Evolutionary conservation across 2,329 filamentous ascomycete species (phyloP).

Genomic region (Ascocoryne sarcoides): DNA sequence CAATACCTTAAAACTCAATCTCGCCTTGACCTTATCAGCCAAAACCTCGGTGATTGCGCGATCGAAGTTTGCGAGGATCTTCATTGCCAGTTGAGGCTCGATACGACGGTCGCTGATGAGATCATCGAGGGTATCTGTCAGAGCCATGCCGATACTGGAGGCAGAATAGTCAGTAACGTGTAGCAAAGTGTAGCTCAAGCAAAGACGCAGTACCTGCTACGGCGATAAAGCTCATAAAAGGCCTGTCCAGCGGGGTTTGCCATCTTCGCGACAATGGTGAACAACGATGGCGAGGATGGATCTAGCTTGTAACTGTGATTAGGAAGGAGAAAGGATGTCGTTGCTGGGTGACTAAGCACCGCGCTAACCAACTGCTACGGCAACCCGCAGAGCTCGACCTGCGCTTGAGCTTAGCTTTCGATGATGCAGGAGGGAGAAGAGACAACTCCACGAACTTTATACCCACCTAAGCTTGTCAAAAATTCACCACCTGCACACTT

Average conservation of each 20-base stretch:
- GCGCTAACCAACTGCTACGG: conserved; percentile 16
- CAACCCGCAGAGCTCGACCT: conserved; percentile 12
- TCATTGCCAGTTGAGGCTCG: conserved; percentile 97
- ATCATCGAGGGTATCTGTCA: conserved; percentile 95
- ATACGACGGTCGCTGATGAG: conserved; percentile 91
- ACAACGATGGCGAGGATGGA: conserved; percentile 2
- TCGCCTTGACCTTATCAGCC: conserved; percentile 83
- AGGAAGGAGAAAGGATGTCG: conserved; percentile 11
- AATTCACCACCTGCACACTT: not conserved
- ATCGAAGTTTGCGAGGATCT: conserved; percentile 93
- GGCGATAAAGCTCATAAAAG: conserved; percentile 93
- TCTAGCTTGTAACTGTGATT: conserved; percentile 1
- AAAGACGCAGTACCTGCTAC: conserved; percentile 71
- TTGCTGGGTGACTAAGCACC: conserved; percentile 8
- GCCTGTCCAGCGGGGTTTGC: conserved; percentile 42
- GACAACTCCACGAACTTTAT: conserved; percentile 4
- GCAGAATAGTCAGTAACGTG: conserved; percentile 24
- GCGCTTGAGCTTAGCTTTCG: conserved; percentile 10
- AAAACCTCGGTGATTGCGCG: conserved; percentile 85
- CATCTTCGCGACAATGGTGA: conserved; percentile 30
- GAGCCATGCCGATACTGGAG: conserved; percentile 75
- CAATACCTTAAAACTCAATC: conserved; percentile 86
- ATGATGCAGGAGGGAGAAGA: conserved; percentile 1
- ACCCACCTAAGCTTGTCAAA: not conserved
- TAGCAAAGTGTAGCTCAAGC: conserved; percentile 24